phyloP scores from a whole-genome alignment of 2,329 filamentous ascomycete genomes.

The Trichoderma cornu-damae region DNA sequence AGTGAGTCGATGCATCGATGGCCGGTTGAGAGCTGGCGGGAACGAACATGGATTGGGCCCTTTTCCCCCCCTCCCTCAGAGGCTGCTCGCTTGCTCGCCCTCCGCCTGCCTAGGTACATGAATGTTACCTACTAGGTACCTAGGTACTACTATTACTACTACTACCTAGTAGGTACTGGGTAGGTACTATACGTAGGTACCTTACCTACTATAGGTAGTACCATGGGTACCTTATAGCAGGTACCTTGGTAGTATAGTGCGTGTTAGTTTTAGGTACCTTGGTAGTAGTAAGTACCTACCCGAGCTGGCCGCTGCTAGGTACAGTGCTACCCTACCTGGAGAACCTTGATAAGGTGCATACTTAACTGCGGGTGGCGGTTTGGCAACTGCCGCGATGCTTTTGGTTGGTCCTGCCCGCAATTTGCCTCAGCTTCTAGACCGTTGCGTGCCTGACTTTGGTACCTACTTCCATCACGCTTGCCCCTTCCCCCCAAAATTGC shows the following conservation, averaged over 20 bases:
- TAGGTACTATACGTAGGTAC: too few species aligned
- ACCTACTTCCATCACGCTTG: background rate
- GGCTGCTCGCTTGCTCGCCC: background rate
- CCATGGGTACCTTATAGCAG: too few species aligned
- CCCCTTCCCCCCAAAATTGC: background rate
- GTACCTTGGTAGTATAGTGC: too few species aligned
- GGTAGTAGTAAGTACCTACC: too few species aligned
- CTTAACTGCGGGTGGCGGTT: too few species aligned
- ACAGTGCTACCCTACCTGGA: too few species aligned
- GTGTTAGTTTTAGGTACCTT: too few species aligned
- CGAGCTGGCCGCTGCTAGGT: too few species aligned
- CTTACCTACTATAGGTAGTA: too few species aligned
- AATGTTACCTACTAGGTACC: background rate
- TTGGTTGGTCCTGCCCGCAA: background rate
- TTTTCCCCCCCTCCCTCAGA: background rate
- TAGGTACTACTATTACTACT: too few species aligned
- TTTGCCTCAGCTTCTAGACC: background rate
- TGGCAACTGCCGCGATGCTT: background rate
- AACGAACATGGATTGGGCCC: background rate
- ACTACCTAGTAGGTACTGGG: too few species aligned
- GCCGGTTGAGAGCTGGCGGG: background rate
- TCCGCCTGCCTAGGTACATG: background rate
- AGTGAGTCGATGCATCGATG: background rate
- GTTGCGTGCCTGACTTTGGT: background rate
- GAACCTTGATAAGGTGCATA: too few species aligned